Percentiles rank a stretch among this genome's conserved stretches.
These are phyloP conservation scores for Trichophyton rubrum DNA, from an alignment of 2,329 filamentous ascomycete genomes.

Conservation along the genomic window DNA sequence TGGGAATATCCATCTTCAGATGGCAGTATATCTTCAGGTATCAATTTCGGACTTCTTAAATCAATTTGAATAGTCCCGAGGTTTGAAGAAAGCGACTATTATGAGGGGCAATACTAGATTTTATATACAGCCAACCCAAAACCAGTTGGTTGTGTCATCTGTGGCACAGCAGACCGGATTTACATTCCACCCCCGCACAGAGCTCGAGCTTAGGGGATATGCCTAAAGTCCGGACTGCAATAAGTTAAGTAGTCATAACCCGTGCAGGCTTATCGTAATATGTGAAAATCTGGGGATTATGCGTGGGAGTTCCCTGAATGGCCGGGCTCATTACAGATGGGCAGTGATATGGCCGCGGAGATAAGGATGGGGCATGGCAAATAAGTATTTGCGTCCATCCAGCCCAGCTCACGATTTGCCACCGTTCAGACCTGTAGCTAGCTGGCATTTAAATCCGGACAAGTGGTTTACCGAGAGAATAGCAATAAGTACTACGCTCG, in stretches of 20 bases:
- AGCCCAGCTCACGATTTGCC: neutral
- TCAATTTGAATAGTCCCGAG: neutral
- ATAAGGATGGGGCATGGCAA: neutral
- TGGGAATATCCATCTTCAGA: constrained; percentile 36
- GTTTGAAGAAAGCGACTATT: neutral
- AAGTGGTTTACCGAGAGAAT: neutral
- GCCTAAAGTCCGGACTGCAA: neutral
- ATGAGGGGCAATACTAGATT: neutral
- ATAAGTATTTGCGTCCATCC: neutral
- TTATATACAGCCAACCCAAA: neutral
- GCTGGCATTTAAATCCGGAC: neutral
- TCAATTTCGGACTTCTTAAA: neutral
- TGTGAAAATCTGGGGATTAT: too few relatives aligned
- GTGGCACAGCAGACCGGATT: neutral
- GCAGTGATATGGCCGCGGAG: neutral
- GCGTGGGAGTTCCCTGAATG: neutral
- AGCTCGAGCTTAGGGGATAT: neutral
- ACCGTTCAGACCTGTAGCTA: neutral
- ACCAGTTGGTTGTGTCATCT: neutral
- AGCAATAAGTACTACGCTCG: neutral
- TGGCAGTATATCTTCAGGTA: neutral
- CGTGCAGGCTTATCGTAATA: neutral
- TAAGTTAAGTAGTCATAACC: neutral
- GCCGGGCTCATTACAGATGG: neutral
- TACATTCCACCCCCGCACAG: neutral